Conservation (phyloP, 306 rosid species). For the Cicer bijugum region DNA sequence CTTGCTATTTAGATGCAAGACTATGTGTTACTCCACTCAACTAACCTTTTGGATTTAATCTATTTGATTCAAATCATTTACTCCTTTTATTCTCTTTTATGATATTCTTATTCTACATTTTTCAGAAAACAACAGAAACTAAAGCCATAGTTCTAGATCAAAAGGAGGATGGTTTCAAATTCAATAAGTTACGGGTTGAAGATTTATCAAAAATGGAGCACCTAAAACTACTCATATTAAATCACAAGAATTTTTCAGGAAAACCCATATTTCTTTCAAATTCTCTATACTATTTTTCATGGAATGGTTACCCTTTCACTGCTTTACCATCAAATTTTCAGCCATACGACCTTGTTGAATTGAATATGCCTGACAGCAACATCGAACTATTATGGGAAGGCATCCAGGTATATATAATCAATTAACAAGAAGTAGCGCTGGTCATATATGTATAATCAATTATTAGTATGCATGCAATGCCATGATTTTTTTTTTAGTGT, state of each 20-base stretch:
- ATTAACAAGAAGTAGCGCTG: not conserved
- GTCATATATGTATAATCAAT: not conserved
- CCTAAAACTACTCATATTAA: conserved; percentile 20
- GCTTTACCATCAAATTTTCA: conserved; percentile 18
- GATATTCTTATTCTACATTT: not conserved
- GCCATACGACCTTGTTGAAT: not conserved
- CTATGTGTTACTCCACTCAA: too few species aligned
- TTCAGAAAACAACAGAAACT: conserved; percentile 1
- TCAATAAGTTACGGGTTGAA: not conserved
- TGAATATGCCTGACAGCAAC: conserved; percentile 3
- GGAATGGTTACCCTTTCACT: conserved; percentile 12
- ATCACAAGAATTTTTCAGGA: not conserved
- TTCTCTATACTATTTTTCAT: not conserved
- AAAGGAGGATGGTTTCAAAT: not conserved
- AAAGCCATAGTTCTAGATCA: conserved; percentile 39
- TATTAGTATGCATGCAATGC: too few species aligned
- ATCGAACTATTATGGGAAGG: conserved; percentile 9
- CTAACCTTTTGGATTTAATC: not conserved
- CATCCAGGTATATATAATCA: not conserved
- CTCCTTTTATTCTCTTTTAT: not conserved
- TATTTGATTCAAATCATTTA: not conserved
- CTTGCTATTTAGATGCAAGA: not conserved
- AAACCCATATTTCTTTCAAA: not conserved
- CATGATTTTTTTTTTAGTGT: too few species aligned
- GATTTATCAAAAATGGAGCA: not conserved